Conservation (phyloP, 2,329 filamentous ascomycete species). For the Pezizomycotina sp. region DNA sequence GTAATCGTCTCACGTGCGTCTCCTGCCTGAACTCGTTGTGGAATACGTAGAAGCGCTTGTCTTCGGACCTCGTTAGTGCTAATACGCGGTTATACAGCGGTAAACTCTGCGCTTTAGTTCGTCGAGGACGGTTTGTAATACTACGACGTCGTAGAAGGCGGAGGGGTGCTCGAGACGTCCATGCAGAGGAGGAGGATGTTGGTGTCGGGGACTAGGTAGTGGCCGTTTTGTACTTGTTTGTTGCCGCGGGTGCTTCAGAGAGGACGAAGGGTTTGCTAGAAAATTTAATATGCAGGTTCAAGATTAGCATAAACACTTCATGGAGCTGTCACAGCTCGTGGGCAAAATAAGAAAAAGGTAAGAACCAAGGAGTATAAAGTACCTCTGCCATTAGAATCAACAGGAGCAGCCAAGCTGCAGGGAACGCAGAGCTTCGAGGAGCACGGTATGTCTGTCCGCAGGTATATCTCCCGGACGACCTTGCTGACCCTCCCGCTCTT, state of each 20-base stretch:
- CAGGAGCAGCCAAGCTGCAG: slow-evolving; percentile 59
- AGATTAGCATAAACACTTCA: background rate
- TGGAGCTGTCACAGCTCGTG: slow-evolving; percentile 1
- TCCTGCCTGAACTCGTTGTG: slow-evolving; percentile 96
- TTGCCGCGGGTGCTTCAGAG: slow-evolving; percentile 72
- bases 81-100: slow-evolving; percentile 90
- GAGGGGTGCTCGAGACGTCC: slow-evolving; percentile 84
- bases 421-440: slow-evolving; percentile 71
- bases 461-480: slow-evolving; percentile 90
- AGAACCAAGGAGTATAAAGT: slow-evolving; percentile 16
- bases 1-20: slow-evolving; percentile 60
- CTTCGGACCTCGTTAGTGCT: slow-evolving; percentile 79
- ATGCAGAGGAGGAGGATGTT: slow-evolving; percentile 91
- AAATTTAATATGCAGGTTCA: background rate
- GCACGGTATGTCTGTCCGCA: slow-evolving; percentile 92
- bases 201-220: slow-evolving; percentile 90
- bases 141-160: slow-evolving; percentile 90
- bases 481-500: slow-evolving; percentile 96
- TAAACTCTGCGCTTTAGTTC: slow-evolving; percentile 87
- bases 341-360: background rate
- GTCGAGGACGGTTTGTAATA: slow-evolving; percentile 89
- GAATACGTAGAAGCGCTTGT: slow-evolving; percentile 96
- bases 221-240: slow-evolving; percentile 66
- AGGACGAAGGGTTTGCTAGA: slow-evolving; percentile 52
- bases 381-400: slow-evolving; percentile 66